These are phyloP conservation scores for Skeletonema grethae DNA, from an alignment of 108 stramenopile species.

Conservation along the genomic window DNA sequence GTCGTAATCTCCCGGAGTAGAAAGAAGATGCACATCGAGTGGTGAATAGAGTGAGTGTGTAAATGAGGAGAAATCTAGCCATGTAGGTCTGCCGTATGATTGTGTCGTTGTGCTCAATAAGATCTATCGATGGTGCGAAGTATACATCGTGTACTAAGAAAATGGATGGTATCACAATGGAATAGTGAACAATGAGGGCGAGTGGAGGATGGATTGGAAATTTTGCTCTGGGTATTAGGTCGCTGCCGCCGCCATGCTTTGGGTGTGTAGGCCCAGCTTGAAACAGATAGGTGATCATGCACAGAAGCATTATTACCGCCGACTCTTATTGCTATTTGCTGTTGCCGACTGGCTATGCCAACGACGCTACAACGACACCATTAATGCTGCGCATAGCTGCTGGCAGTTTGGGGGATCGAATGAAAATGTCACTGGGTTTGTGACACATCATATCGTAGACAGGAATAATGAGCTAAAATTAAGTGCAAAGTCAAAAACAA, in stretches of 20 bases:
- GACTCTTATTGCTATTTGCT: too few relatives aligned
- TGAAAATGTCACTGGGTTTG: too few relatives aligned
- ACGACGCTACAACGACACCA: too few relatives aligned
- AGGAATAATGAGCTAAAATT: too few relatives aligned
- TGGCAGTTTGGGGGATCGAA: too few relatives aligned
- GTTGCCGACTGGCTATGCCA: too few relatives aligned
- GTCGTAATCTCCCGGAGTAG: slow-evolving; percentile 29
- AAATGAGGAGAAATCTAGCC: slow-evolving; percentile 35
- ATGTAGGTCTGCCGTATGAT: slow-evolving; percentile 11
- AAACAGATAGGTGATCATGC: neutral
- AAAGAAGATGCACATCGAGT: slow-evolving; percentile 49
- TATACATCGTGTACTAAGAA: slow-evolving; percentile 54
- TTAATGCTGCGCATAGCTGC: too few relatives aligned
- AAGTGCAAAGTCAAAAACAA: too few relatives aligned
- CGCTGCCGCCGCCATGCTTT: slow-evolving; percentile 13
- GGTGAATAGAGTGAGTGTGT: slow-evolving; percentile 44
- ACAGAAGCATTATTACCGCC: neutral
- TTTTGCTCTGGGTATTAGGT: neutral
- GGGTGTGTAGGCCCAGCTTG: slow-evolving; percentile 5
- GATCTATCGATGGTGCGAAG: neutral
- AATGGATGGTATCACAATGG: slow-evolving; percentile 34
- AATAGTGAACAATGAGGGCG: slow-evolving; percentile 62
- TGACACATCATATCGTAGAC: too few relatives aligned
- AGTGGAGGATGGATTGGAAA: slow-evolving; percentile 57
- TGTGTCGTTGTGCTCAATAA: neutral